A percentile compares a stretch with the other conserved stretches of the same genome.
phyloP scores from a whole-genome alignment of 2,329 filamentous ascomycete species.

The Cladosporium sp. region DNA sequence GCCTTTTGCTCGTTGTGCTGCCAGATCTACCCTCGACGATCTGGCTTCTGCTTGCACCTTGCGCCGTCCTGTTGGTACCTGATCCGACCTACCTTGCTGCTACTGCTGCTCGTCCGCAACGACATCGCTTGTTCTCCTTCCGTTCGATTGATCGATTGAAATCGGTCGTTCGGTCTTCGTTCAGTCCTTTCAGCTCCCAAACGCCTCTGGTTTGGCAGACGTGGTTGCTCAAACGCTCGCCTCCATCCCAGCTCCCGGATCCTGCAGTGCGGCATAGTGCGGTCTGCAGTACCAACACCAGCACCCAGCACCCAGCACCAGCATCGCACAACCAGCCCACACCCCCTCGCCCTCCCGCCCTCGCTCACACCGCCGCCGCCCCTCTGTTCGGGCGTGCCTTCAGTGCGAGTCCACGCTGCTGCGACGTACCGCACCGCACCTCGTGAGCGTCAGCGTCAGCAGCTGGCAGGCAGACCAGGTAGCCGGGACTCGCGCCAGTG shows the following conservation, averaged over 20 bases:
- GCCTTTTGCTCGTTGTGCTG: constrained; percentile 14
- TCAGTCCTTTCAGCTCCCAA: constrained; percentile 3
- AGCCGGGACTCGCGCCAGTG: constrained; percentile 18
- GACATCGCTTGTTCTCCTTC: background rate
- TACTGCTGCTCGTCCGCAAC: background rate
- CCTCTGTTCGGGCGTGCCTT: background rate
- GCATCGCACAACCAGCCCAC: constrained; percentile 8
- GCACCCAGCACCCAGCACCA: constrained; percentile 5
- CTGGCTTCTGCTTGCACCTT: constrained; percentile 12
- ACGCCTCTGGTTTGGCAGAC: background rate
- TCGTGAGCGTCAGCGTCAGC: constrained; percentile 18
- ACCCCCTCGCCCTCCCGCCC: background rate
- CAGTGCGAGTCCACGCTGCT: constrained; percentile 6
- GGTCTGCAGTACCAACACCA: background rate
- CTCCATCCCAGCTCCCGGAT: constrained; percentile 13
- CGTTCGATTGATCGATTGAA: background rate
- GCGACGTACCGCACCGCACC: constrained; percentile 13
- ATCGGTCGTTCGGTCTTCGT: background rate
- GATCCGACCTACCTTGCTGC: constrained; percentile 4
- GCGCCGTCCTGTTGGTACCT: constrained; percentile 16
- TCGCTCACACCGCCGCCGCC: constrained; percentile 9
- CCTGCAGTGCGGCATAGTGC: constrained; percentile 8
- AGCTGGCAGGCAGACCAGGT: constrained; percentile 17
- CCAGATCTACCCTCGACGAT: constrained; percentile 17
- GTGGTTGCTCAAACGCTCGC: constrained; percentile 13